Base-by-base conservation (phyloP, 805 yeast species). In the Zygotorulaspora sp. region DNA sequence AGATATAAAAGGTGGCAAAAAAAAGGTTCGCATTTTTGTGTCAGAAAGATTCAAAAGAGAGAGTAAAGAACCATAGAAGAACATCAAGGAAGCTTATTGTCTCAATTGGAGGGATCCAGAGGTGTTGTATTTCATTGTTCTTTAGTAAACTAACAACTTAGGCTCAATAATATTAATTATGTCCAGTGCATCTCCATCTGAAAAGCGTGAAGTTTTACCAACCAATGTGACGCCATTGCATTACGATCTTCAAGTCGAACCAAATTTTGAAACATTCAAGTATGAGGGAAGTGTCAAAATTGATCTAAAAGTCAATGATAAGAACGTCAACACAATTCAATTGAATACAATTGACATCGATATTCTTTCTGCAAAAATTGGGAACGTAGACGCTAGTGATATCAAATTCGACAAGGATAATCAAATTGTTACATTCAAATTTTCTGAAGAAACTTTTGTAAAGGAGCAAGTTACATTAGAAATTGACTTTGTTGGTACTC, bases 331-430 rank as follows among this genome's bases (percentile, higher is more conserved):
- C 43, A 56, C 55, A 18, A 67, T 80, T 40, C 65, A 72, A 17
- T 65, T 86, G 52, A 83, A 86, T 67, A 57, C 76, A 14, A 50
- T 78, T 15, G 95, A 86, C 32, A 71, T 84, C 43, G 82, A 77
- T 9, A 67, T 82, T 49, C 72, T 72, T 43, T 58, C 67, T 23
- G 81, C 77, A 12, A 58, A 57, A 24, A 41, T 71, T 24, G 56
- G 47, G n/a, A 55, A 41, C 38, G 62, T 63, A 35, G 62, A 62
- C 13, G 74, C 72, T 4, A 52, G 58, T 32, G 60, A 68, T n/a
- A 72, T 70, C 46, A 52, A 59, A 8, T 60, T 67, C 38, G 70
- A 74, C 45, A 67, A 67, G 30, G 77, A 77, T 16, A 68, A 71
- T 44, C 95, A 90, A 66, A 72, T 77, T 27, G 77, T 78, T 32